A percentile compares a stretch with the other conserved stretches of the same genome.
These are phyloP conservation scores for Debaryomyces udenii DNA, from an alignment of 1,139 yeast species.

Conservation along the genomic window DNA sequence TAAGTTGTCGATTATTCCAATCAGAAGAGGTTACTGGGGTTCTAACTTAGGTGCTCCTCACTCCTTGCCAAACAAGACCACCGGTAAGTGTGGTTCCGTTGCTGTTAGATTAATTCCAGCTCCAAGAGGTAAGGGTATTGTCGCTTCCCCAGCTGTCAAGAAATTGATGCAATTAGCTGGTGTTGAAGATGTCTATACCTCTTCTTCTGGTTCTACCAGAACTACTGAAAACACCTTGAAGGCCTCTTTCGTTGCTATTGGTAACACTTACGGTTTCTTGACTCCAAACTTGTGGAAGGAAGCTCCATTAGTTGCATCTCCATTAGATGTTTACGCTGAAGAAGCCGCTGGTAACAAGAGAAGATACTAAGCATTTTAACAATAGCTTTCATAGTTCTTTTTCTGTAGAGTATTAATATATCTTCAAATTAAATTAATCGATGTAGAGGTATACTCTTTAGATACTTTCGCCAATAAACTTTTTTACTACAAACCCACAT, in stretches of 20 bases:
- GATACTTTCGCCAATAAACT: neutral
- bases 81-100: conserved; percentile 99
- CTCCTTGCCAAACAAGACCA: conserved; percentile 96
- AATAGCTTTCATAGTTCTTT: conserved; percentile 10
- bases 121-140: conserved; percentile 99
- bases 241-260: conserved; percentile 99
- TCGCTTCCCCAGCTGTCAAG: conserved; percentile 99
- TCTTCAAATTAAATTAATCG: neutral
- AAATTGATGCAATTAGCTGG: conserved; percentile 99
- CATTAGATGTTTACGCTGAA: conserved; percentile 91
- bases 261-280: conserved; percentile 99
- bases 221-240: conserved; percentile 99
- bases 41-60: conserved; percentile 99
- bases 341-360: conserved; percentile 78
- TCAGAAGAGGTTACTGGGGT: conserved; percentile 99
- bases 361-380: conserved; percentile 54
- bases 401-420: conserved; percentile 2
- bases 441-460: neutral
- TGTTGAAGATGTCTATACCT: conserved; percentile 98
- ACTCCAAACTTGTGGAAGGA: conserved; percentile 99
- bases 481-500: no score
- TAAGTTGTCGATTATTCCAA: conserved; percentile 97
- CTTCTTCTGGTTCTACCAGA: conserved; percentile 99
- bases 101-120: conserved; percentile 99
- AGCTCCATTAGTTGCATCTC: conserved; percentile 82